Evolutionary conservation across 108 stramenopile genomes (phyloP), one percentile per base, ranked within the genome.

Genomic region (Nitzschia palea): DNA sequence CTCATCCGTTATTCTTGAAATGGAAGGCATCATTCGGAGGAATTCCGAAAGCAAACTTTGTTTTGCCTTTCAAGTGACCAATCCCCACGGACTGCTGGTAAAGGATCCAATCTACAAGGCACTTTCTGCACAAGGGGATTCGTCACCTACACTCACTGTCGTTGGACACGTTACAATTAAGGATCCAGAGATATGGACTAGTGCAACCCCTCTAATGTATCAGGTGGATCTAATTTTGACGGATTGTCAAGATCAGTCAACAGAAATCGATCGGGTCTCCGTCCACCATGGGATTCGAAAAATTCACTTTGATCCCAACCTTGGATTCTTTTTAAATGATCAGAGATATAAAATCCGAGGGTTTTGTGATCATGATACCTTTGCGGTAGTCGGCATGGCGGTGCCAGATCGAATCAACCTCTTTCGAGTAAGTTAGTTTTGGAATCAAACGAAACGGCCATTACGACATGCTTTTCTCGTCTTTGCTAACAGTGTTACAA

Each of bases 321-420:
- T 57, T 2, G 80, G 80, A 6, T 80, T 80, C 65, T 76, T 59
- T 43, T 37, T 76, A 20, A 80, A 80, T 52, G 44, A 76, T 17
- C 26, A 55, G 23, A 23, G 42, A n/a, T 70, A 47, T 52, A 80
- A 80, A 45, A 67, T 80, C 36, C 62, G 67, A 32, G 80, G 80
- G 22, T 68, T 80, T 62, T 68, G 67, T 47, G 68, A 80, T 63
- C 80, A 80, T 54, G 58, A 80, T 37, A 61, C 71, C 40, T 79
- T 79, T 59, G 78, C 67, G 37, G 67, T 71, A 4, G 72, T 79
- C 10, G 78, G 78, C 18, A 72, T 79, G 72, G 78, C 78, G 5
- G 28, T 79, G 0, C 78, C 78, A 1, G 78, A 79, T 44, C 54
- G 70, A n/a, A 62, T 79, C 32, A 66, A 74, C 37, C 34, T 72